phyloP scores from a whole-genome alignment of 345 rosid species.

The Ceriops decandra region DNA sequence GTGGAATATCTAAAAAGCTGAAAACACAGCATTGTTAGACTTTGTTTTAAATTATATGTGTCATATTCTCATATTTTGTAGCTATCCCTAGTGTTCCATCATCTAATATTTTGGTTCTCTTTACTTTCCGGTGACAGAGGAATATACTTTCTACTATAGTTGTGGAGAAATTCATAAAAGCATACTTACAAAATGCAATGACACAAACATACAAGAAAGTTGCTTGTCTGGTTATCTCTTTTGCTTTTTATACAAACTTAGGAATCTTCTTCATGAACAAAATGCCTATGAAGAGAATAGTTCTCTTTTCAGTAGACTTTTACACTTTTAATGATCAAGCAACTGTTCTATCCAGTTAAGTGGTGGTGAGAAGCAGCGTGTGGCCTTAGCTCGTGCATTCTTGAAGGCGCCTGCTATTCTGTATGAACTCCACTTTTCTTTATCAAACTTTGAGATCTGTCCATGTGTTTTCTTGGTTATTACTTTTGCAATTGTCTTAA shows the following conservation, averaged over 20 bases:
- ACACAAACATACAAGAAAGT: background rate
- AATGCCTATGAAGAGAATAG: background rate
- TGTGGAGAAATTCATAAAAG: background rate
- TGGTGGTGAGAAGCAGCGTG: slow-evolving; percentile 99
- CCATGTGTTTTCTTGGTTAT: background rate
- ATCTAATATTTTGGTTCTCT: background rate
- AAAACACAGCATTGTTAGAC: too few species aligned
- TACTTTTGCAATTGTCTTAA: background rate
- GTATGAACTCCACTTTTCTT: slow-evolving; percentile 43
- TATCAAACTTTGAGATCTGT: background rate
- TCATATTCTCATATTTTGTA: too few species aligned
- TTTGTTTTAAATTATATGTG: too few species aligned
- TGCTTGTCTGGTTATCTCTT: background rate
- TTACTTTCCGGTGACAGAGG: background rate
- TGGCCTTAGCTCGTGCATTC: slow-evolving; percentile 92
- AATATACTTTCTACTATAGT: background rate
- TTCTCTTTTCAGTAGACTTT: slow-evolving; percentile 2
- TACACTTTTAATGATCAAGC: slow-evolving; percentile 8
- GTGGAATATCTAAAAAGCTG: too few species aligned
- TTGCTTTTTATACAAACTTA: background rate
- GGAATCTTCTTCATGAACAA: background rate
- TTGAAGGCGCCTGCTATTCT: slow-evolving; percentile 79
- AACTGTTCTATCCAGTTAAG: slow-evolving; percentile 62
- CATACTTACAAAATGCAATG: too few species aligned
- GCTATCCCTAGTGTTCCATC: background rate